Percentiles rank a stretch among this genome's conserved stretches.
phyloP scores from a whole-genome alignment of 2,329 filamentous ascomycete species.

The Penicillium decumbens region DNA sequence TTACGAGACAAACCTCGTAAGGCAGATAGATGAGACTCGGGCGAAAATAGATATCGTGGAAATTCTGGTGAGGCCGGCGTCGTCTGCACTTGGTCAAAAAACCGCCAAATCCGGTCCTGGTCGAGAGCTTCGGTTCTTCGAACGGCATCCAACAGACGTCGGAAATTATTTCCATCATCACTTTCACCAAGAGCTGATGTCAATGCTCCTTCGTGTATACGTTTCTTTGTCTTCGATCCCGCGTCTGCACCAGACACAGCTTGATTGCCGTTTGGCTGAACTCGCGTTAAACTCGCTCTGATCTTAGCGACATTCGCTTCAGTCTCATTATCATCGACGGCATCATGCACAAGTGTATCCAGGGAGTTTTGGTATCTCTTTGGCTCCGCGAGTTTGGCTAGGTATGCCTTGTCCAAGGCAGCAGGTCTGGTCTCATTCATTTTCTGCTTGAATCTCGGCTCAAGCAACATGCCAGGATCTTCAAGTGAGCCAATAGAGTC shows the following conservation, averaged over 20 bases:
- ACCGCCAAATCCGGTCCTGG: constrained; percentile 52
- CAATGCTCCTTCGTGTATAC: constrained; percentile 39
- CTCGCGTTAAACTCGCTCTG: constrained; percentile 28
- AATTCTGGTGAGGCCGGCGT: constrained; percentile 29
- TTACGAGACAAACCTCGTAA: constrained; percentile 31
- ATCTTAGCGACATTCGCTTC: constrained; percentile 49
- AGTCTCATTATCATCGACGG: constrained; percentile 55
- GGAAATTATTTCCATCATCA: constrained; percentile 41
- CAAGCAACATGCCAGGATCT: constrained; percentile 41
- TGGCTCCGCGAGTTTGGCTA: constrained; percentile 3
- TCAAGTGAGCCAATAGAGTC: constrained; percentile 55
- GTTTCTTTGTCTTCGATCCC: constrained; percentile 6
- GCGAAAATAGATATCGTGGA: constrained; percentile 30
- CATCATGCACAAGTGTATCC: constrained; percentile 57
- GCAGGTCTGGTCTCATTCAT: not conserved
- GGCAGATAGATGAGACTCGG: constrained; percentile 28
- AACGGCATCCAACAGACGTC: constrained; percentile 54
- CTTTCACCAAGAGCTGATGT: constrained; percentile 41
- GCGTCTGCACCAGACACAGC: not conserved
- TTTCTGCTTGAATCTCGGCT: constrained; percentile 29
- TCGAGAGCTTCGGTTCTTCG: constrained; percentile 57
- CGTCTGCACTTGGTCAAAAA: constrained; percentile 45
- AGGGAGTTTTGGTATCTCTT: constrained; percentile 59
- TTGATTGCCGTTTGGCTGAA: not conserved
- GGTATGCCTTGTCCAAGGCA: not conserved